Conservation (phyloP, 306 rosid species). For the Luffa aegyptiaca region DNA sequence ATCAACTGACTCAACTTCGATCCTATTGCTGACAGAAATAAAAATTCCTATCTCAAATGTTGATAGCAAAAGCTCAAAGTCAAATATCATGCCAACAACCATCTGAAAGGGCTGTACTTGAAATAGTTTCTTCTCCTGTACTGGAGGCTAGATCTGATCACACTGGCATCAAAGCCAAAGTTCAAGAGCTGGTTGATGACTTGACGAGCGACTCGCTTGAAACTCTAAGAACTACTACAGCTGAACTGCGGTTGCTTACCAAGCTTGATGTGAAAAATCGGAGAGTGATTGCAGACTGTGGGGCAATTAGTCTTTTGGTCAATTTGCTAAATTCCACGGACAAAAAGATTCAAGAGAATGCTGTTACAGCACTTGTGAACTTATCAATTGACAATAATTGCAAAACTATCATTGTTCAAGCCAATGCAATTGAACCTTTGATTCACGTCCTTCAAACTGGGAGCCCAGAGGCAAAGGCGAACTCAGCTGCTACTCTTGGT, state of each 20-base stretch:
- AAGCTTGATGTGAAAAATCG: conserved; percentile 79
- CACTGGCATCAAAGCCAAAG: conserved; percentile 61
- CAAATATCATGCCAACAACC: conserved; percentile 59
- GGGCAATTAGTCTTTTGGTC: conserved; percentile 69
- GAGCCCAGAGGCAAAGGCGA: conserved; percentile 91
- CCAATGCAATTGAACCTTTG: conserved; percentile 77
- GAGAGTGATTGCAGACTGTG: conserved; percentile 78
- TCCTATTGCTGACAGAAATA: conserved; percentile 34
- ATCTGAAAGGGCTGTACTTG: conserved; percentile 53
- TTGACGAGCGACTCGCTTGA: conserved; percentile 53
- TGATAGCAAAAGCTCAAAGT: conserved; percentile 47
- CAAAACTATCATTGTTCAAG: conserved; percentile 67
- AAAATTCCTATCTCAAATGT: conserved; percentile 30
- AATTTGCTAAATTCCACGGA: conserved; percentile 59
- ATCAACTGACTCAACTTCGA: background rate
- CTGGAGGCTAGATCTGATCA: conserved; percentile 60
- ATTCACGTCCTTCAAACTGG: conserved; percentile 78
- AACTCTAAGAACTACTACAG: conserved; percentile 65
- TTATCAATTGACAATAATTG: conserved; percentile 82
- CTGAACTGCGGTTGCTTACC: conserved; percentile 73
- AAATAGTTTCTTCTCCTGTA: conserved; percentile 44
- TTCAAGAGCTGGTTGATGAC: conserved; percentile 62
- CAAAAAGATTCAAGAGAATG: conserved; percentile 68
- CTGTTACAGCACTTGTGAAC: conserved; percentile 93
- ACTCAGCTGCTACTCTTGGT: conserved; percentile 92